Evolutionary conservation across 805 yeast species (phyloP), one percentile per base, ranked within the genome.

Genomic region (Jamesozyma jinghongensis): DNA sequence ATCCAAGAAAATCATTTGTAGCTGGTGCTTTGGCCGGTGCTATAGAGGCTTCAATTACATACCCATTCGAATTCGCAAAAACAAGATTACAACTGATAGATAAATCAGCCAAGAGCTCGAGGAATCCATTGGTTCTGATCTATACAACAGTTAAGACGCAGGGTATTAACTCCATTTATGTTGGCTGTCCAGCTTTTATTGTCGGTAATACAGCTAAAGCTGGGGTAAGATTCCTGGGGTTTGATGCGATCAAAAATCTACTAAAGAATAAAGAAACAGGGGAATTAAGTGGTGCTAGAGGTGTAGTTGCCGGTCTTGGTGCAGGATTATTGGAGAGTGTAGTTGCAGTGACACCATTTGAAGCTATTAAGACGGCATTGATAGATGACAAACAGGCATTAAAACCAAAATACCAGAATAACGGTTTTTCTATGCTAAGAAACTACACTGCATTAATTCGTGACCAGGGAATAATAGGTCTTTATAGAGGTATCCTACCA

Each of bases 1-100:
- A 82, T 57, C 90, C 92, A 2, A 55, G 74, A 45, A 78, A 82
- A 53, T 85, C 97, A 1, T 86, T 90, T 55, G 68, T 88, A 20
- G 97, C 96, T 5, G 98, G 98, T 42, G 96, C 97, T 40, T 71
- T 84, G 0, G 98, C 97, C 0, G 98, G 97, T 43, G 97, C 95
- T 19, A 79, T 88, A 26, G 98, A 90, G 65, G 96, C 96, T 27
- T 77, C 77, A 31, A 72, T 85, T 35, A 90, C 97, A 0, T 90
- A 87, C 61, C 98, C 98, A 3, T 92, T 92, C 62, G 98, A 90
- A 62, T 90, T 88, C 66, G 95, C 97, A 35, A 90, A 90, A 59
- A 90, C 98, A 3, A 70, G 97, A 47, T 69, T 92, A 34, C 98
- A 90, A 65, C 71, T 90, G 41, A 78, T 79, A 27, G 81, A 77